These are phyloP conservation scores for Novakomyces olei DNA, from an alignment of 805 yeast genomes.

Conservation along the genomic window DNA sequence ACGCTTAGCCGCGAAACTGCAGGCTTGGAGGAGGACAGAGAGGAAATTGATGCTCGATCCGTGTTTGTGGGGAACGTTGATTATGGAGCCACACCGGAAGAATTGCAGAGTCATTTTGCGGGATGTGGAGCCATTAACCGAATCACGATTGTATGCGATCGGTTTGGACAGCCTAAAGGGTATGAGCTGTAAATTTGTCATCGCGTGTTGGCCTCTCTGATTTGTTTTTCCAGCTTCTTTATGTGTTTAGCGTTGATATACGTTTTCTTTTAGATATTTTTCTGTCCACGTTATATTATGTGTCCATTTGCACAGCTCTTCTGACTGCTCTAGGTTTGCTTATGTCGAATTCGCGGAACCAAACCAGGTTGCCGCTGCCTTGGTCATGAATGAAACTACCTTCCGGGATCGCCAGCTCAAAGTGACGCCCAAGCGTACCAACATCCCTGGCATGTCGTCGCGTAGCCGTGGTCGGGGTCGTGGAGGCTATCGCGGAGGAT, in stretches of 20 bases:
- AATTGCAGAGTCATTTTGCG: slow-evolving; percentile 51
- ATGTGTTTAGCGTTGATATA: background rate
- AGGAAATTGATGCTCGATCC: slow-evolving; percentile 54
- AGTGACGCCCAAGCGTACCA: slow-evolving; percentile 59
- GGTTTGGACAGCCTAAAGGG: slow-evolving; percentile 63
- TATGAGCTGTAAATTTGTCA: too few relatives aligned
- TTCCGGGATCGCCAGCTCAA: slow-evolving; percentile 52
- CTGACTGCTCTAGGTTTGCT: slow-evolving; percentile 24
- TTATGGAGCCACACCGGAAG: slow-evolving; percentile 55
- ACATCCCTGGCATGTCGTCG: slow-evolving; percentile 45
- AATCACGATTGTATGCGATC: slow-evolving; percentile 55
- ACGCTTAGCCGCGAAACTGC: slow-evolving; percentile 23
- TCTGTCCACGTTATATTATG: background rate
- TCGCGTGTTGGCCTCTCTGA: too few relatives aligned
- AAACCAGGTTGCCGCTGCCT: slow-evolving; percentile 40
- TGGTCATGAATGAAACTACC: slow-evolving; percentile 38
- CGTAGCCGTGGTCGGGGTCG: slow-evolving; percentile 30
- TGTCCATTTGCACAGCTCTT: background rate
- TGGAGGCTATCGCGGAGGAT: slow-evolving; percentile 14
- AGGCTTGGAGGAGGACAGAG: slow-evolving; percentile 25
- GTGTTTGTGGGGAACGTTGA: slow-evolving; percentile 73
- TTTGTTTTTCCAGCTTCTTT: too few relatives aligned
- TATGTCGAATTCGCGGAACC: slow-evolving; percentile 63
- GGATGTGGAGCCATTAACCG: slow-evolving; percentile 53
- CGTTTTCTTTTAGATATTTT: background rate